Percentiles rank a stretch among this genome's conserved stretches.
Conservation (phyloP, 2,329 filamentous ascomycete genomes). For the Xylariaceae sp. region DNA sequence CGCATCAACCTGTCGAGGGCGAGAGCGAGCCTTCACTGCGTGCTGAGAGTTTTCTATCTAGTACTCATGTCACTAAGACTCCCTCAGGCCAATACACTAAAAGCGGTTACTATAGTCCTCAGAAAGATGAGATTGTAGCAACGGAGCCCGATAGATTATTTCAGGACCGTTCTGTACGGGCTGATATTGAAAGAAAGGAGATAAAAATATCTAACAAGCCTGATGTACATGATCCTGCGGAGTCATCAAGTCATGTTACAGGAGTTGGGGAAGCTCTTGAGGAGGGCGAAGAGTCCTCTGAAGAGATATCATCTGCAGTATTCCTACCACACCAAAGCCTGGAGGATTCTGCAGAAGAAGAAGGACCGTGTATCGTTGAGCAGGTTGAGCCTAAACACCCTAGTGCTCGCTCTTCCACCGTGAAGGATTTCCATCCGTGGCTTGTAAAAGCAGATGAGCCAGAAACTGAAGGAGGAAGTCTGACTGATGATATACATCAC, state of each 20-base stretch:
- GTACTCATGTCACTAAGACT: conserved; percentile 13
- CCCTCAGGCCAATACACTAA: conserved; percentile 14
- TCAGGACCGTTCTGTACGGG: conserved; percentile 13
- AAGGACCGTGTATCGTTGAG: conserved; percentile 26
- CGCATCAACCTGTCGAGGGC: conserved; percentile 26
- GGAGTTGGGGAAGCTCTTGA: conserved; percentile 40
- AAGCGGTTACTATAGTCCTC: conserved; percentile 29
- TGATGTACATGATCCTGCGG: conserved; percentile 30
- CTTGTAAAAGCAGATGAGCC: conserved; percentile 55
- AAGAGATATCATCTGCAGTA: conserved; percentile 80
- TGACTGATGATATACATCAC: conserved; percentile 38
- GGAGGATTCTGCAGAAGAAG: conserved; percentile 37
- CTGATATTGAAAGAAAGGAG: conserved; percentile 15
- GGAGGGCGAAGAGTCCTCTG: conserved; percentile 61
- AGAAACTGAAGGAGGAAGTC: conserved; percentile 35
- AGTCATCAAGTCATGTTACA: conserved; percentile 37
- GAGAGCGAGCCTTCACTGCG: conserved; percentile 24
- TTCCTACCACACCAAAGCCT: conserved; percentile 72
- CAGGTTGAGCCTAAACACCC: conserved; percentile 31
- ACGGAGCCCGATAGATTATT: conserved; percentile 12
- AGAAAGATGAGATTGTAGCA: conserved; percentile 3
- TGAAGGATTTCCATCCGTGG: conserved; percentile 48
- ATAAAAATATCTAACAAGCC: conserved; percentile 11
- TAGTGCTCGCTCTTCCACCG: conserved; percentile 27
- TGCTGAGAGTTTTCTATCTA: conserved; percentile 23